Percentiles rank a stretch among this genome's conserved stretches.
Evolutionary conservation across 2,329 filamentous ascomycete species (phyloP).

Genomic region (Colletotrichum lentis): DNA sequence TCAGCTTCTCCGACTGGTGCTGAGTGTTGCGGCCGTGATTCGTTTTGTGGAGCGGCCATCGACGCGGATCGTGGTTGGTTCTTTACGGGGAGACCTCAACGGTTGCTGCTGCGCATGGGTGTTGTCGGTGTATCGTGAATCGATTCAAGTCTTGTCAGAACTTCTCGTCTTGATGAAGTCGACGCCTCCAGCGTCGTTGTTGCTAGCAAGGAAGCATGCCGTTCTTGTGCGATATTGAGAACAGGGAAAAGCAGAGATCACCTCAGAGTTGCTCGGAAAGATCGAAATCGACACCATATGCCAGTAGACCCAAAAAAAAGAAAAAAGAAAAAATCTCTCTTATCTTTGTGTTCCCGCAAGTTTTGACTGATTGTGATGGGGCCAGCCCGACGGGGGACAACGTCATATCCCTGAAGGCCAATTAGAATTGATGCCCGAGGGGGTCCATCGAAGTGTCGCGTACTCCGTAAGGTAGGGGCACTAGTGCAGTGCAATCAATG

Average conservation of each 20-base stretch:
- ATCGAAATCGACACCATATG: background rate
- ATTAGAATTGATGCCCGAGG: background rate
- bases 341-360: background rate
- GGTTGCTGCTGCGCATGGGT: background rate
- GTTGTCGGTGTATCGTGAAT: background rate
- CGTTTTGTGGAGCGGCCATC: constrained; percentile 30
- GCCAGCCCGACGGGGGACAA: constrained; percentile 2
- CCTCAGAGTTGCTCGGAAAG: background rate
- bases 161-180: constrained; percentile 30
- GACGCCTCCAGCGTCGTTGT: constrained; percentile 36
- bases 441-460: background rate
- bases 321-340: background rate
- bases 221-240: constrained; percentile 2
- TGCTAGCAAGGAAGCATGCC: constrained; percentile 32
- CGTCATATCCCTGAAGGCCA: constrained; percentile 7
- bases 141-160: background rate
- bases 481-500: background rate
- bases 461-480: constrained; percentile 3
- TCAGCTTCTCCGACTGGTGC: constrained; percentile 12
- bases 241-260: background rate
- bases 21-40: background rate
- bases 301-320: background rate
- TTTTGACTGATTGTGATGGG: constrained; percentile 10
- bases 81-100: background rate
- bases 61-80: background rate